Evolutionary conservation across 192 early-diverging fungal genomes (phyloP), one percentile per base, ranked within the genome.

Genomic region (Podila epigama): DNA sequence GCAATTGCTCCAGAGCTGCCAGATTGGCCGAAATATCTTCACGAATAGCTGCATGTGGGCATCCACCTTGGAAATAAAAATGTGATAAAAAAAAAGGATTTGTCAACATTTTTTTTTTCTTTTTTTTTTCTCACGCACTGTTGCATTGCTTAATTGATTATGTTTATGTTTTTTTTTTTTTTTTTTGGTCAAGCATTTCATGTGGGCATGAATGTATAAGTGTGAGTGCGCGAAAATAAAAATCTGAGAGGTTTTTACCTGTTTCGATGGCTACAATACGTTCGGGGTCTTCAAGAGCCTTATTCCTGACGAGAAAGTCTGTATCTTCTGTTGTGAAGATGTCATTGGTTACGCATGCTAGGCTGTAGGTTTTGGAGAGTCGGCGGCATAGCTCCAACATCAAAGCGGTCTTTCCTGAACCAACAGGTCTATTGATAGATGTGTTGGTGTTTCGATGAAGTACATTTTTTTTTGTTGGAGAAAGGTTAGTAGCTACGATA

Each of bases 321-420:
- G 97, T 94, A 78, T 98, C 96, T 64, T 98, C 97, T 41, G 89
- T 87, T 7, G 97, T 98, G 70, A 98, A 98, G 62, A 98, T 98
- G 71, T 98, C 97, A 77, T 98, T 98, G 55, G 97, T 98, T 10
- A 98, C 95, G 42, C 92, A 93, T 27, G 91, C 95, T 57, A 98
- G 85, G 63, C 90, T 91, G 85, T 90, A 93, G 57, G 83, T 81
- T 39, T 93, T 91, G 64, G 93, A 90, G 34, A 98, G 86, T 20
- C 82, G 80, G 29, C 85, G 90, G 81, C 97, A 98, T 22, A 98
- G 87, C 48, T 92, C 93, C 40, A 96, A 85, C 94, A 98, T 91
- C 65, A 96, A 82, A 4, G 95, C 94, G 4, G 95, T 97, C 82
- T 98, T 98, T 70, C 96, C 96, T 20, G 92, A 93, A 42, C 96